Base-by-base conservation (phyloP, 805 yeast genomes). In the Monosporozyma servazzii region DNA sequence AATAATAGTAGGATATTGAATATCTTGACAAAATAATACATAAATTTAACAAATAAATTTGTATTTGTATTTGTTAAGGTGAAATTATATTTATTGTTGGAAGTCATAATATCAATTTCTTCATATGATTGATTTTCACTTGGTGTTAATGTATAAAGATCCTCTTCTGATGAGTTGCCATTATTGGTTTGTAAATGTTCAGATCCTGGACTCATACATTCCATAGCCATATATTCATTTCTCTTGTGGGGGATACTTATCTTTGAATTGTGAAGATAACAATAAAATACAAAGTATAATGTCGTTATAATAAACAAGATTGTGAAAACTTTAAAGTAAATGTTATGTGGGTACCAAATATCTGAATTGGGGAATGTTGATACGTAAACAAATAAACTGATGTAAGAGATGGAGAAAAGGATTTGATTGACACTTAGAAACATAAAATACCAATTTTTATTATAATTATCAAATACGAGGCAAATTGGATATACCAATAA, bases 291-390 rank as follows among this genome's bases (percentile, higher is more conserved):
- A 61, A 76, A 78, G 56, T 87, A 96, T 2, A 72, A 67, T 1
- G 75, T 52, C 1, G 81, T 66, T 10, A 80, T 65, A 48, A 82
- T 63, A 10, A 84, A 67, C 53, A 88, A 67, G 10, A 86, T 76
- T 62, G 77, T 71, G 23, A 85, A 76, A 80, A 86, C 80, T 59
- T 75, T 77, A 13, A 78, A 69, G 67, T 89, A 89, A 0, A 85
- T 83, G 63, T 87, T 87, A 41, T 76, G 73, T 0, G 96, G 96
- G 64, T 88, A 91, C 59, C 88, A 71, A 51, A 76, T 64, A 4
- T 52, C 47, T 10, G 51, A 25, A 23, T 18, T 40, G 0, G 86
- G 84, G 23, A 81, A 82, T 17, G 83, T 71, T 4, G 71, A 65
- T 41, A 79, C 76, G 61, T 82, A 88, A 9, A 82, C 68, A 48